Base-by-base conservation (phyloP, 768 basidiomycete genomes). In the Amylocystis lapponica region DNA sequence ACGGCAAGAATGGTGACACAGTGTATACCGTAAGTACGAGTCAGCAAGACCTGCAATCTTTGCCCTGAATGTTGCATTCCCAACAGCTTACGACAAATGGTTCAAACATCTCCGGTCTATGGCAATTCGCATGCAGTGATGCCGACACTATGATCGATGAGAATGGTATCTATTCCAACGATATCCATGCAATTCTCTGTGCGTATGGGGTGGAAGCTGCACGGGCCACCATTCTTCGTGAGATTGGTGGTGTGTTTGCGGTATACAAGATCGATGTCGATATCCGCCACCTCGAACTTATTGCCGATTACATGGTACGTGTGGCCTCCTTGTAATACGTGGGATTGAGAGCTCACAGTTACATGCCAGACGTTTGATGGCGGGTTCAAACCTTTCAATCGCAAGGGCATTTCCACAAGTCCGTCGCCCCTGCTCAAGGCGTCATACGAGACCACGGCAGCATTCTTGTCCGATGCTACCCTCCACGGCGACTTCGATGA, bases 201-300 rank as follows among this genome's bases (percentile, higher is more conserved):
- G 87, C 92, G 0, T 98, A 97, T 60, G 96, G 96, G 27, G 94
- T 99, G 10, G 96, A 99, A 67, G 93, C 94, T 70, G 96, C 94
- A 21, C 81, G 96, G 19, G 78, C 83, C 11, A 80, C 87, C 7
- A 95, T 99, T 59, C 74, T 99, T 52, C 78, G 76, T 39, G 96
- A 99, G 66, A 86, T 99, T 67, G 76, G 84, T 37, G 81, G 80
- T 16, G 91, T 99, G 32, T 99, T 99, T 64, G 83, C 79, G 5
- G 91, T 84, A 3, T 99, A 99, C 71, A 94, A 83, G 58, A 99
- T 99, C 55, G 87, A 88, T 46, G 95, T 99, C 45, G 85, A 98
- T 65, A 77, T 78, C 50, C 80, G 96, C 36, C 96, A 99, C 69
- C 72, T 98, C 36, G 92, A 95, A 55, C 73, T 99, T 50, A 96